Evolutionary conservation across 2,329 filamentous ascomycete species (phyloP).

Genomic region (Penicillium polonicum): DNA sequence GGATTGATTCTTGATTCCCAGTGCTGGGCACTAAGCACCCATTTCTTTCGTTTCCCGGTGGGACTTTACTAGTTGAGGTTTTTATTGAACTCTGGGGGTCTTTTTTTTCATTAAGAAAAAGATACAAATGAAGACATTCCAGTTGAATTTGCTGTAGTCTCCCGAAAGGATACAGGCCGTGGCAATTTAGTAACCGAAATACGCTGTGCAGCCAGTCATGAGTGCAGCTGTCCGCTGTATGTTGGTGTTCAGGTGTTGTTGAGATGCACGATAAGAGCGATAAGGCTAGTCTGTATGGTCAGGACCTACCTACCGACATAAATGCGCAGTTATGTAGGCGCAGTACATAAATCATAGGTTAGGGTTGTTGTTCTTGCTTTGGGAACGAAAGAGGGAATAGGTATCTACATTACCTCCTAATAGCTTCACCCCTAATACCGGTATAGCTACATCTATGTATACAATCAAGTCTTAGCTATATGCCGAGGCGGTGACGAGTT

Average conservation of each 20-base stretch:
- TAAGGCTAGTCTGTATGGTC: not conserved
- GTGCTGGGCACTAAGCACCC: conserved; percentile 2
- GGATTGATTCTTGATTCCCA: conserved; percentile 8
- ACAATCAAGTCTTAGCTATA: not conserved
- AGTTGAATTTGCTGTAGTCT: not conserved
- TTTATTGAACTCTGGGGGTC: not conserved
- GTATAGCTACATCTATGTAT: not conserved
- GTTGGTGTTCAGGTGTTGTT: not conserved
- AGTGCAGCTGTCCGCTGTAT: not conserved
- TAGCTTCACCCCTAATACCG: not conserved
- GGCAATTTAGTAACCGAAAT: conserved; percentile 19
- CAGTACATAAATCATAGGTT: not conserved
- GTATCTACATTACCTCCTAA: too few relatives aligned
- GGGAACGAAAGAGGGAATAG: not conserved
- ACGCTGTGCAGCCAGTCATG: conserved; percentile 4
- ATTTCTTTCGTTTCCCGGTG: conserved; percentile 6
- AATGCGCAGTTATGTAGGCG: not conserved
- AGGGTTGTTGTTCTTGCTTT: not conserved
- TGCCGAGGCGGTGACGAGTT: conserved; percentile 6
- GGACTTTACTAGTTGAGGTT: not conserved
- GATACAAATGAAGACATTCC: not conserved
- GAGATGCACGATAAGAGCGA: conserved; percentile 6
- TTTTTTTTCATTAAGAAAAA: conserved; percentile 1
- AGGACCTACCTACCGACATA: not conserved
- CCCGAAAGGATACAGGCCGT: conserved; percentile 2